A percentile compares a stretch with the other conserved stretches of the same genome.
These are phyloP conservation scores for Macadamia integrifolia DNA, from an alignment of 164 flowering plant genomes.

Conservation along the genomic window DNA sequence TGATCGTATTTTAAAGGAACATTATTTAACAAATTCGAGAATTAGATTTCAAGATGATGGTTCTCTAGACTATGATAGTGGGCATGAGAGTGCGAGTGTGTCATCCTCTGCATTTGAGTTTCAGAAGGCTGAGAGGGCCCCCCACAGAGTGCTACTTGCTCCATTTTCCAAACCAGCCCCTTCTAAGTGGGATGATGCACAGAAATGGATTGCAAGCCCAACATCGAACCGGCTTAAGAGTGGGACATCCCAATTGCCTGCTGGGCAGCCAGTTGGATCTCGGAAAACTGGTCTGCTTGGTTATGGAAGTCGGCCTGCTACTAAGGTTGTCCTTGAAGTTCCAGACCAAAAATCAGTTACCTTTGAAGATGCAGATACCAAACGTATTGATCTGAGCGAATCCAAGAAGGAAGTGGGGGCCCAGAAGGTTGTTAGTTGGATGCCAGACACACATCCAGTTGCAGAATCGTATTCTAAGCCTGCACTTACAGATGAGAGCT, in stretches of 20 bases:
- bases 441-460: slow-evolving; percentile 29
- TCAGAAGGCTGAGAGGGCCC: slow-evolving; percentile 58
- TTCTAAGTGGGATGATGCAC: slow-evolving; percentile 96
- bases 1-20: slow-evolving; percentile 42
- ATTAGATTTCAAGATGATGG: slow-evolving; percentile 36
- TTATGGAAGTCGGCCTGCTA: slow-evolving; percentile 43
- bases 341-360: slow-evolving; percentile 42
- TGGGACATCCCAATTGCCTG: slow-evolving; percentile 34
- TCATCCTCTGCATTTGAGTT: slow-evolving; percentile 54
- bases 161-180: slow-evolving; percentile 75
- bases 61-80: slow-evolving; percentile 33
- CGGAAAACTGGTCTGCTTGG: slow-evolving; percentile 36
- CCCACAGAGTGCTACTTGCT: slow-evolving; percentile 47
- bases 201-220: slow-evolving; percentile 94
- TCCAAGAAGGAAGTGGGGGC: slow-evolving; percentile 32
- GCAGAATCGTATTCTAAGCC: slow-evolving; percentile 50
- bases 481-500: slow-evolving; percentile 32
- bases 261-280: slow-evolving; percentile 27
- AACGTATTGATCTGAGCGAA: slow-evolving; percentile 52
- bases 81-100: slow-evolving; percentile 2
- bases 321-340: slow-evolving; percentile 62
- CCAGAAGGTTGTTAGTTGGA: slow-evolving; percentile 50
- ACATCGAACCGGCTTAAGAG: slow-evolving; percentile 42
- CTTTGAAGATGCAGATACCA: slow-evolving; percentile 70
- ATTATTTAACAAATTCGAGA: slow-evolving; percentile 29